Evolutionary conservation across 306 rosid genomes (phyloP), one percentile per base, ranked within the genome.

Genomic region (Datisca glomerata): DNA sequence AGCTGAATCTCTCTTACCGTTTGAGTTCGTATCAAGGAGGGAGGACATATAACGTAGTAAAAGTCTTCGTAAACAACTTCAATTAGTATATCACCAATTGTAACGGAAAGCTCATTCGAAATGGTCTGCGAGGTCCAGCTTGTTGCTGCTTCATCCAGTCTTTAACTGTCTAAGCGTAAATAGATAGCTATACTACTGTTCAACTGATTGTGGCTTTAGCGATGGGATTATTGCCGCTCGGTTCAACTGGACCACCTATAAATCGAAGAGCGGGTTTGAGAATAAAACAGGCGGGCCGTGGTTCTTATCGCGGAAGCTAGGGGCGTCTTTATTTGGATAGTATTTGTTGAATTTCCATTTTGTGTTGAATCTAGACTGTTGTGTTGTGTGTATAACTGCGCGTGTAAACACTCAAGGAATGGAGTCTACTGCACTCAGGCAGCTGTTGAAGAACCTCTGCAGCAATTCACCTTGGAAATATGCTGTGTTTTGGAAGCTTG

Each of bases 271-370:
- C 80, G 1, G 93, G 94, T 45, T 60, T 79, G 47, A 42, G 76
- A 37, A 76, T 87, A 61, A 82, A 82, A 45, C 94, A 87, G 66
- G 94, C 96, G 10, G 96, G 94, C 14, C 67, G 93, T 40, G 72
- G 94, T 65, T 87, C 96, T 12, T 87, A 87, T 39, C 49, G 93
- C 49, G 94, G 94, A 55, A 87, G 96, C 68, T 82, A 87, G 87
- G 22, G 37, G 59, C 52, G 22, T 13, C 2, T 24, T 15, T 25
- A 20, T n/a, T 27, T 55, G 20, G 11, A 22, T 27, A 38, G 14
- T 29, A 41, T 24, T 45, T 64, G 40, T 61, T 55, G 31, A 14
- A 41, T 51, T 25, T 40, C 43, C 55, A 23, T 45, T 58, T 60
- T 47, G 43, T 61, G 56, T 17, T 34, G 7, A 21, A n/a, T n/a